Base-by-base conservation (phyloP, 306 rosid species). In the Echinosophora koreensis region DNA sequence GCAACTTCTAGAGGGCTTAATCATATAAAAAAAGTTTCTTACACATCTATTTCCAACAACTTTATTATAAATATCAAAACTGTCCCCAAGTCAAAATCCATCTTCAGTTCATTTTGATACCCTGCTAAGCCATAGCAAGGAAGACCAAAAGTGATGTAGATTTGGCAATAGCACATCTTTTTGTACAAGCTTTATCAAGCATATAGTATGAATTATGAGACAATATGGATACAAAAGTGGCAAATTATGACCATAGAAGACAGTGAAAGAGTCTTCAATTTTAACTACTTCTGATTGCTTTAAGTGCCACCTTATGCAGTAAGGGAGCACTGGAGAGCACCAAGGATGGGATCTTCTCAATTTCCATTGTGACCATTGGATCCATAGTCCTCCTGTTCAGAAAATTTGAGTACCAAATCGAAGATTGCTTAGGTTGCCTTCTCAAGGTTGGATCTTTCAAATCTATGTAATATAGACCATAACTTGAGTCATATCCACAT, bases 381-480 rank as follows among this genome's bases (percentile, higher is more conserved):
- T 55, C 67, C 68, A 60, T 12, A 68, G 69, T 16, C 12, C 50
- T 67, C 3, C 76, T 74, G 13, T 80, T 82, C 22, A 87, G 69
- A 68, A 93, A 91, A 15, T 80, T 22, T 4, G 97, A 83, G 77
- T 84, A 91, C 96, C 91, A 91, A 8, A 63, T 12, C n/a, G 91
- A 85, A 32, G 89, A 89, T 58, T 84, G 87, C 77, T 86, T 93
- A 13, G 91, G 89, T 1, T 59, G 71, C 74, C 92, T 86, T 57
- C 54, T 91, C 55, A 87, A 81, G 13, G 69, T 39, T 5, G 88
- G 89, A 76, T 88, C 92, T 3, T 88, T 69, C 73, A 85, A 6
- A 78, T 84, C 88, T 0, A 85, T 34, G 54, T 81, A 80, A 54
- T 82, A 84, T 71, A 91, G 56, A 68, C 95, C 95, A 42, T 10